A percentile compares a stretch with the other conserved stretches of the same genome.
phyloP scores from a whole-genome alignment of 2,329 filamentous ascomycete species.

The Alternaria rosae region DNA sequence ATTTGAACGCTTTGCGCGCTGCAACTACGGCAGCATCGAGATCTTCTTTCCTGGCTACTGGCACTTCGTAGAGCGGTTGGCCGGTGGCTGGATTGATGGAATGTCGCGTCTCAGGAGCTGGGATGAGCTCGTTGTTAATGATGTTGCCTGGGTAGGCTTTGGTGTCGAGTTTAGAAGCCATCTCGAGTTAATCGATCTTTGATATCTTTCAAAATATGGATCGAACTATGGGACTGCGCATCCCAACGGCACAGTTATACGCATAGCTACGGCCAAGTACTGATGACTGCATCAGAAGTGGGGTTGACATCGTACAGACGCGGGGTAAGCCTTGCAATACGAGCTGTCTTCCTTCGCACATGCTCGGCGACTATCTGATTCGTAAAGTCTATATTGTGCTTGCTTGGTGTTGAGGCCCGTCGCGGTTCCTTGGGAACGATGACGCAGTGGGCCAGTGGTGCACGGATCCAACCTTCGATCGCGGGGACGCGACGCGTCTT shows the following conservation, averaged over 20 bases:
- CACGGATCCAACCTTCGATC: not conserved
- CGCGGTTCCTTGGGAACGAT: not conserved
- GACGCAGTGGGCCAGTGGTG: not conserved
- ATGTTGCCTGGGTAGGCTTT: slow-evolving; percentile 50
- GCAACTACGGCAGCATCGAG: slow-evolving; percentile 58
- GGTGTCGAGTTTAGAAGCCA: not conserved
- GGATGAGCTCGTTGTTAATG: slow-evolving; percentile 56
- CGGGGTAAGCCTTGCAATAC: not conserved
- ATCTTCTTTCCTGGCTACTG: slow-evolving; percentile 56
- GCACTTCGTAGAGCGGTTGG: slow-evolving; percentile 57
- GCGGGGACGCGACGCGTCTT: not conserved
- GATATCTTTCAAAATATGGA: not conserved
- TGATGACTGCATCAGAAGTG: not conserved
- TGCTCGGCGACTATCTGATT: not conserved
- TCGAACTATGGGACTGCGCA: not conserved
- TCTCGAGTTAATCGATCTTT: not conserved
- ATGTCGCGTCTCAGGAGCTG: slow-evolving; percentile 53
- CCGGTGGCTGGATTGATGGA: slow-evolving; percentile 60
- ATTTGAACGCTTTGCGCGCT: slow-evolving; percentile 55
- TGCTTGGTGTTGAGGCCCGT: not conserved
- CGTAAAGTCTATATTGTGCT: not conserved
- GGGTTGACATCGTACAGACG: not conserved
- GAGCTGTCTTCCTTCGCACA: not conserved
- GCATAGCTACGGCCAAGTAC: not conserved
- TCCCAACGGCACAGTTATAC: not conserved